Percentiles rank a stretch among this genome's conserved stretches.
Evolutionary conservation across 352 stramenopile species (phyloP).

Genomic region (Globisporangium radiosum): DNA sequence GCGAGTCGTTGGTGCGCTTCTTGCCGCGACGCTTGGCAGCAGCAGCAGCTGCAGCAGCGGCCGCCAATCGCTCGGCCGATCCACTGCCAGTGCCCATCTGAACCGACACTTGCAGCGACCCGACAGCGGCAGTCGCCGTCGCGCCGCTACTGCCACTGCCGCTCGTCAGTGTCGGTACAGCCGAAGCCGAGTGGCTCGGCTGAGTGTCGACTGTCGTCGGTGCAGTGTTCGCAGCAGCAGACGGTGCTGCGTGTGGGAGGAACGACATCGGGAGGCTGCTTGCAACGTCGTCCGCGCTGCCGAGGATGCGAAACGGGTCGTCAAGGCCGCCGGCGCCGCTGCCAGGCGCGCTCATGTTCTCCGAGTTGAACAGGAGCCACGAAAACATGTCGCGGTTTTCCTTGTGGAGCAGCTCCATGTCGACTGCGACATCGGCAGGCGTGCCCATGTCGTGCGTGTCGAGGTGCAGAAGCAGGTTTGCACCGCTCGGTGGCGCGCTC

Average conservation of each 20-base stretch:
- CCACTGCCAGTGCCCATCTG: slow-evolving; percentile 5
- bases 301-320: slow-evolving; percentile 65
- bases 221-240: slow-evolving; percentile 2
- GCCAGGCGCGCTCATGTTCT: slow-evolving; percentile 62
- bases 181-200: slow-evolving; percentile 2
- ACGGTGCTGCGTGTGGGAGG: slow-evolving; percentile 15
- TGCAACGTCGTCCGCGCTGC: slow-evolving; percentile 17
- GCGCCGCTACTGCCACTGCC: slow-evolving; percentile 3
- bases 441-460: slow-evolving; percentile 14
- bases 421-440: slow-evolving; percentile 26
- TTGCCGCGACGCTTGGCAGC: slow-evolving; percentile 40
- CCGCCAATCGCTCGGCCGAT: slow-evolving; percentile 7
- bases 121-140: slow-evolving; percentile 11
- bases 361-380: slow-evolving; percentile 82
- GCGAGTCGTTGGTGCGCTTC: slow-evolving; percentile 44
- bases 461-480: slow-evolving; percentile 12
- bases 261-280: slow-evolving; percentile 30
- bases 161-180: slow-evolving; percentile 1
- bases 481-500: neutral
- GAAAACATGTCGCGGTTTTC: slow-evolving; percentile 83
- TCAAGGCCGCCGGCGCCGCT: slow-evolving; percentile 20
- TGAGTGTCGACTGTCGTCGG: slow-evolving; percentile 9
- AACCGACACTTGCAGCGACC: slow-evolving; percentile 14
- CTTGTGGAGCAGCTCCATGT: slow-evolving; percentile 62
- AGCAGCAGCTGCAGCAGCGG: slow-evolving; percentile 7